A percentile compares a stretch with the other conserved stretches of the same genome.
Evolutionary conservation across 768 basidiomycete species (phyloP).

Genomic region (Rhodosporidiobolus sp.): DNA sequence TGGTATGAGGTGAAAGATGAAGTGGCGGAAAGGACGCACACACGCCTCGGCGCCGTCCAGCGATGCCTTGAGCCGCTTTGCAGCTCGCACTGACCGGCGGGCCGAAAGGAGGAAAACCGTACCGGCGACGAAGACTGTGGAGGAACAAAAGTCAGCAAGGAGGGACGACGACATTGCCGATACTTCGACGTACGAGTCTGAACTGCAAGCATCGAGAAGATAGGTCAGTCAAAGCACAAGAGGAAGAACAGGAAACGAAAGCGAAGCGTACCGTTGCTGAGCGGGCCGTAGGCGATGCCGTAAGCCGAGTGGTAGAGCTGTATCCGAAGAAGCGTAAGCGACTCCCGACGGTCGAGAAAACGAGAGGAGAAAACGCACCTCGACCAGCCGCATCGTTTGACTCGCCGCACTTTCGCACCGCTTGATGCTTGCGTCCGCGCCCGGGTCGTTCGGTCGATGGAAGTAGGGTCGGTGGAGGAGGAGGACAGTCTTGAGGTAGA

Average conservation of each 20-base stretch:
- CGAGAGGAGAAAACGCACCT: not conserved
- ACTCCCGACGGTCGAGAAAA: not conserved
- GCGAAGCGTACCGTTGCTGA: not conserved
- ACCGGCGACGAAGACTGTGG: not conserved
- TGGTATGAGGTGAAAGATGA: not conserved
- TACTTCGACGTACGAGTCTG: not conserved
- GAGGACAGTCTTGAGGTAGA: slow-evolving; percentile 62
- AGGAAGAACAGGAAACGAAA: too few relatives aligned
- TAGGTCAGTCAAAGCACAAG: too few relatives aligned
- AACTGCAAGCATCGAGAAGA: not conserved
- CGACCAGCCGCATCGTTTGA: not conserved
- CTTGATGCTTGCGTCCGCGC: slow-evolving; percentile 44
- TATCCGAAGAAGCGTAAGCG: too few relatives aligned
- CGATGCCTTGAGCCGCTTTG: not conserved
- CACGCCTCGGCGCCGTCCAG: not conserved
- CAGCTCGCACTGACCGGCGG: not conserved
- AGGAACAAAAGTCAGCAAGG: not conserved
- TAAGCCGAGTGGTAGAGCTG: not conserved
- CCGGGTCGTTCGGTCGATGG: not conserved
- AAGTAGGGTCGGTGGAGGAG: slow-evolving; percentile 60
- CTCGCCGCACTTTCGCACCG: slow-evolving; percentile 56
- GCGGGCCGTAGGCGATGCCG: not conserved
- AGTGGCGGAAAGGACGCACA: not conserved
- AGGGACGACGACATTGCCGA: too few relatives aligned
- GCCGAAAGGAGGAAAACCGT: not conserved